Percentiles rank a stretch among this genome's conserved stretches.
Evolutionary conservation across 208 protist species (phyloP).

Genomic region (Trypanosoma scelopori): DNA sequence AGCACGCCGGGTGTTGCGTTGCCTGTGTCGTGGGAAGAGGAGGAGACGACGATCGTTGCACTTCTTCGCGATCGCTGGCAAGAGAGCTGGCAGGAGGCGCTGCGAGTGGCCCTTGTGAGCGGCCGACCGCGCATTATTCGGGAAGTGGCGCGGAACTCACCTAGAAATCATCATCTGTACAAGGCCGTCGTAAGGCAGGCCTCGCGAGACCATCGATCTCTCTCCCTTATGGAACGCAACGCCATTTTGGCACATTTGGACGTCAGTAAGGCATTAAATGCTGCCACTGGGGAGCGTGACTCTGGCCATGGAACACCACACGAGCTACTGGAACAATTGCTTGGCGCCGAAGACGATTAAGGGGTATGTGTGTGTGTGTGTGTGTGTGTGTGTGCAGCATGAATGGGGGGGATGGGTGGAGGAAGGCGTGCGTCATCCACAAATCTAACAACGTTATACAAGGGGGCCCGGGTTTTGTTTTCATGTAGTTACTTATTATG

Average conservation of each 20-base stretch:
- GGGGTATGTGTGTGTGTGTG: no score
- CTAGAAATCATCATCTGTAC: conserved; percentile 38
- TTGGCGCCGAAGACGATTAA: conserved; percentile 13
- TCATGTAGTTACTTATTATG: neutral
- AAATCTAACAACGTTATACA: neutral
- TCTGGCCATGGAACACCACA: no score
- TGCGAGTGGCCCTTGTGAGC: conserved; percentile 51
- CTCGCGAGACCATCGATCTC: conserved; percentile 3
- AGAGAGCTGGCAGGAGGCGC: conserved; percentile 61
- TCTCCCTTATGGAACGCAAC: conserved; percentile 36
- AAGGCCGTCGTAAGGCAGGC: conserved; percentile 18
- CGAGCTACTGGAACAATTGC: conserved; percentile 18
- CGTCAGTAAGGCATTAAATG: neutral
- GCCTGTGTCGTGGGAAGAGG: conserved; percentile 37
- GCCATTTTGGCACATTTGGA: conserved; percentile 38
- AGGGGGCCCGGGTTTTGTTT: neutral
- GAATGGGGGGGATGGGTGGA: no score
- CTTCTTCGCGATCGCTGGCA: conserved; percentile 62
- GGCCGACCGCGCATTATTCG: conserved; percentile 36
- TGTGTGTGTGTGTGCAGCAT: neutral
- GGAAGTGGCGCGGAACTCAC: conserved; percentile 34
- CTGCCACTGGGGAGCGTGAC: neutral
- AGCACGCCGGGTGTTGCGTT: conserved; percentile 29
- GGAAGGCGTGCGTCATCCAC: neutral
- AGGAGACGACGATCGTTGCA: conserved; percentile 28